phyloP scores from a whole-genome alignment of 371 early-diverging fungal genomes.

The Gilbertella persicaria region DNA sequence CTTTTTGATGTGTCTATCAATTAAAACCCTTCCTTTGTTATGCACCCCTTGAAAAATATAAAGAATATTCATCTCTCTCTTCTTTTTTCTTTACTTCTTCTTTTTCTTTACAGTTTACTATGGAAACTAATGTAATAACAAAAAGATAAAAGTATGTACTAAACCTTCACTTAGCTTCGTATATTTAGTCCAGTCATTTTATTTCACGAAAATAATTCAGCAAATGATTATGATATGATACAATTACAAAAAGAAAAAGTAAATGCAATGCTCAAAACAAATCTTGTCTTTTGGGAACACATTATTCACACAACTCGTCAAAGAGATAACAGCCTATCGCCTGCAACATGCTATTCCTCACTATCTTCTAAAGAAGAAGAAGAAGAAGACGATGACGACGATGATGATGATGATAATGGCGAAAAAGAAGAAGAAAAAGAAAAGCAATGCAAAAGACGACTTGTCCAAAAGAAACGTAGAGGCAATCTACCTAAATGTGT shows the following conservation, averaged over 20 bases:
- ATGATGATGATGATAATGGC: background rate
- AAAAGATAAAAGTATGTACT: too few species aligned
- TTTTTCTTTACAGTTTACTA: background rate
- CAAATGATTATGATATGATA: constrained; percentile 17
- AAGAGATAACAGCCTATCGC: background rate
- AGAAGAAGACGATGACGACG: constrained; percentile 3
- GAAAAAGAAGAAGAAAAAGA: background rate
- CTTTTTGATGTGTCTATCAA: too few species aligned
- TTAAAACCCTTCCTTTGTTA: too few species aligned
- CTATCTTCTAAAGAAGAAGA: constrained; percentile 1
- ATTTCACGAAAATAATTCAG: constrained; percentile 23
- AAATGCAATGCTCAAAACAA: constrained; percentile 24
- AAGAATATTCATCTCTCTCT: too few species aligned
- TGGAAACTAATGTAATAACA: background rate
- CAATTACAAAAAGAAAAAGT: constrained; percentile 21
- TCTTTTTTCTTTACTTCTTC: background rate
- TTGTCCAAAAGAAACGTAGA: constrained; percentile 26
- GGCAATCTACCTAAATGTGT: constrained; percentile 57
- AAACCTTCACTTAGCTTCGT: constrained; percentile 16
- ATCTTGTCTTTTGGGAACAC: constrained; percentile 21
- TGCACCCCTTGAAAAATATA: too few species aligned
- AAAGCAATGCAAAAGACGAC: background rate
- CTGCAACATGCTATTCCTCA: background rate
- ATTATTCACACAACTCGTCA: constrained; percentile 17
- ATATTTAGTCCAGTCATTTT: constrained; percentile 29